Evolutionary conservation across 345 rosid genomes (phyloP), one percentile per base, ranked within the genome.

Genomic region (Viola odorata): DNA sequence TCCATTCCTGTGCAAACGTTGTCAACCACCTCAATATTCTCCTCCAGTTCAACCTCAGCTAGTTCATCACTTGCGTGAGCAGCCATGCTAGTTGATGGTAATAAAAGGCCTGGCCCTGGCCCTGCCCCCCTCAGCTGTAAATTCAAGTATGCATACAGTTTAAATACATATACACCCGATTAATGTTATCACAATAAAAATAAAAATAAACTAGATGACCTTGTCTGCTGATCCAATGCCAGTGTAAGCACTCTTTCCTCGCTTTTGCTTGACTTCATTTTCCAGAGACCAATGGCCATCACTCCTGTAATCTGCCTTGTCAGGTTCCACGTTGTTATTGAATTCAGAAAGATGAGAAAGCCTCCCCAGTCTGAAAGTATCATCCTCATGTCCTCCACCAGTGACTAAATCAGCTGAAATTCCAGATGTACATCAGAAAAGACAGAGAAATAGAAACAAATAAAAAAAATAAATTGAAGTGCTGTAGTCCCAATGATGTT

Each of bases 81-180:
- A 72, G 89, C 91, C 83, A 88, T 83, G 76, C 89, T 73, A 7
- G 87, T 81, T 50, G 88, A 77, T 40, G 91, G 85, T 56, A 79
- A 66, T 17, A 69, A 49, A 75, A 54, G 38, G 40, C 64, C 85
- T 3, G 69, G 38, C 44, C 64, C 85, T 3, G 69, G 42, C 3
- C 61, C 73, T 42, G 55, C 66, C 64, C 66, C 73, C 73, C 73
- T 74, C 36, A 55, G 58, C 81, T 74, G 80, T 77, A 70, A 39
- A 50, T 51, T 50, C 16, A 61, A 55, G 14, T 3, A 36, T 38
- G 37, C 38, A 58, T 15, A 9, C 23, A 45, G 60, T 61, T 38
- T 6, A 45, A 45, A 8, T 11, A 8, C 32, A 23, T 23, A 23
- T 23, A 23, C 32, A 23, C 32, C 32, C 32, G 32, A 23, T 23